Base-by-base conservation (phyloP, 352 stramenopile genomes). In the Vaucheria bursata region DNA sequence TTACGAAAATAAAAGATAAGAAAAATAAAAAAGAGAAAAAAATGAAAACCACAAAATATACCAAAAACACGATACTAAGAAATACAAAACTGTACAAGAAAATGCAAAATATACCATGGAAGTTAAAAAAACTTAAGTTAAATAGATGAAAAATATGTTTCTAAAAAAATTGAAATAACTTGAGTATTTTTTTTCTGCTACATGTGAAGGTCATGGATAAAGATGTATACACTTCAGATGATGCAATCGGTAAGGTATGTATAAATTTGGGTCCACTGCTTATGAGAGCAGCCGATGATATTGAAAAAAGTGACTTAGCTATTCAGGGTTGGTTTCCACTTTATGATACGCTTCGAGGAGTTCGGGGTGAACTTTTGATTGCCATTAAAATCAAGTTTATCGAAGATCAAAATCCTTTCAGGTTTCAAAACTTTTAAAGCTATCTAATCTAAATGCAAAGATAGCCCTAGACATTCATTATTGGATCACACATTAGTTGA, bases 291-390 rank as follows among this genome's bases (percentile, higher is more conserved):
- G 77, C 77, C 18, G 70, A 82, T 37, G 74, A 70, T 35, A 86
- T 59, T 12, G 70, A 75, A 35, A 86, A 29, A 71, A 84, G 82
- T 37, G 79, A 82, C 31, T 79, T 86, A 0, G 64, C 76, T 12
- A 95, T 98, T 78, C 92, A 97, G 79, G 95, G 95, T 36, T 98
- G 93, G 93, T 98, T 98, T 87, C 95, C 95, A 1, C 89, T 99
- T 4, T 99, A 98, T 84, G 94, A 98, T 87, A 98, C 94, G 29
- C 82, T 98, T 93, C 7, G 95, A 1, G 95, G 95, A 29, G 92
- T 99, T 39, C 89, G 94, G 34, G 96, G 95, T 66, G 93, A 98
- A 86, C 85, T 99, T 38, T 91, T 88, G 52, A 82, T 99, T 25
- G 92, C 94, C 29, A 92, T 98, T 37, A 96, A 97, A 35, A 83